Percentiles rank a stretch among this genome's conserved stretches.
These are phyloP conservation scores for Myxozyma mucilagina DNA, from an alignment of 805 yeast genomes.

Conservation along the genomic window DNA sequence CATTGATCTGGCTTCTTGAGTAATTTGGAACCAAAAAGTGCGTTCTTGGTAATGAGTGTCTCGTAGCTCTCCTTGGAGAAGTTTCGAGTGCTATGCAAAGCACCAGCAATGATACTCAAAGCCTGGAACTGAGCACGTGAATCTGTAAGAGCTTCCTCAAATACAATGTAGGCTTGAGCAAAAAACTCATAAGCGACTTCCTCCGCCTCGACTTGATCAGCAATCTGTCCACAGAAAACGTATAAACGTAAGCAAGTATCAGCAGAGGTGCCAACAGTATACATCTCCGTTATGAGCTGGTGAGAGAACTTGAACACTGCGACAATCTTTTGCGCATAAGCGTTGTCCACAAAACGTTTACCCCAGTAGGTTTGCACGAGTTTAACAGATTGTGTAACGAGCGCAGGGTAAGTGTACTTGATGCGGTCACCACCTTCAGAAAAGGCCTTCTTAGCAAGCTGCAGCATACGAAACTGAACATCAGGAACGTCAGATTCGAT, in stretches of 20 bases:
- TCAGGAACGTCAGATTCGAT: constrained; percentile 53
- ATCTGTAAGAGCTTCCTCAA: constrained; percentile 64
- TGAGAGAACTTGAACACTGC: constrained; percentile 74
- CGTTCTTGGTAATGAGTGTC: constrained; percentile 76
- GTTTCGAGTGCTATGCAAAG: constrained; percentile 54
- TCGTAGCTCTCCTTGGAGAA: constrained; percentile 71
- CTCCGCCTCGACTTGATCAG: constrained; percentile 72
- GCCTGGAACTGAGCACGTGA: constrained; percentile 57
- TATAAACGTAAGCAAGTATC: constrained; percentile 49
- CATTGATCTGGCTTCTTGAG: constrained; percentile 94
- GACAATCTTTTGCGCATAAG: constrained; percentile 40
- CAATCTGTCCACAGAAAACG: constrained; percentile 67
- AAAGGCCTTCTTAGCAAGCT: constrained; percentile 51
- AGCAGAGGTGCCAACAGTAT: constrained; percentile 40
- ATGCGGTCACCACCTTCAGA: constrained; percentile 57
- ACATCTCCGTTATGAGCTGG: constrained; percentile 67
- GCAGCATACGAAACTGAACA: constrained; percentile 49
- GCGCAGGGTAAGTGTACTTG: constrained; percentile 71
- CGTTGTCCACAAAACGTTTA: constrained; percentile 32
- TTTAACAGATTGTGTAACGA: constrained; percentile 62
- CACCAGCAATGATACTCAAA: constrained; percentile 51
- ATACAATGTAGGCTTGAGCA: constrained; percentile 81
- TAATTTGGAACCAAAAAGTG: constrained; percentile 83
- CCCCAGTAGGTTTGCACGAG: constrained; percentile 53
- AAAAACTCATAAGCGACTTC: constrained; percentile 84